Conservation (phyloP, 306 rosid genomes). For the Castanospermum australe region DNA sequence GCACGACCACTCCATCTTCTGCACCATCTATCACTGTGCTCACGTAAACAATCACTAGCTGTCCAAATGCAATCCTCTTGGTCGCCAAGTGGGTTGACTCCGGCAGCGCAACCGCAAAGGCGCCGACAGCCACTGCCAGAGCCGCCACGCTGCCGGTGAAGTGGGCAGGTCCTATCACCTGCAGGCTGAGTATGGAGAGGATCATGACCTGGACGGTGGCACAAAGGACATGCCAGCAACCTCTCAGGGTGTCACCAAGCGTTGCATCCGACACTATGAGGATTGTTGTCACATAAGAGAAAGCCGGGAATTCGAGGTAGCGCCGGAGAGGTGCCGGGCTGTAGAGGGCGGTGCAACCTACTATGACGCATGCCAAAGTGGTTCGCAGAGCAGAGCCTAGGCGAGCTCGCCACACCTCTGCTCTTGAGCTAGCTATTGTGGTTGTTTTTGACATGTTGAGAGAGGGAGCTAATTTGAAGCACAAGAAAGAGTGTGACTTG, state of each 20-base stretch:
- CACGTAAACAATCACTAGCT: constrained; percentile 68
- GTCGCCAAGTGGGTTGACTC: constrained; percentile 53
- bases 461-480: background rate
- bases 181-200: constrained; percentile 38
- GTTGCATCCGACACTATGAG: constrained; percentile 60
- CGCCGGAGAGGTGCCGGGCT: constrained; percentile 42
- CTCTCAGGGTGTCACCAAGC: constrained; percentile 65
- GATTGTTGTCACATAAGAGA: constrained; percentile 60
- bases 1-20: constrained; percentile 32
- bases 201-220: constrained; percentile 48
- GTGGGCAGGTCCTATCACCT: constrained; percentile 49
- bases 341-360: constrained; percentile 49
- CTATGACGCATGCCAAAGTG: constrained; percentile 66
- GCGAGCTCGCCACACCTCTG: constrained; percentile 40
- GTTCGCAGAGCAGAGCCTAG: constrained; percentile 58
- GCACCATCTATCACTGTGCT: constrained; percentile 54
- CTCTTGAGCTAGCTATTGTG: constrained; percentile 16
- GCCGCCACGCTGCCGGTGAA: constrained; percentile 36
- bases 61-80: constrained; percentile 73
- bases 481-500: background rate
- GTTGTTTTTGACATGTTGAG: constrained; percentile 28
- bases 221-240: constrained; percentile 52
- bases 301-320: constrained; percentile 55
- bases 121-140: constrained; percentile 25
- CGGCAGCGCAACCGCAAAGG: constrained; percentile 67